phyloP scores from a whole-genome alignment of 108 stramenopile genomes.

The Discostella stelligeroides region DNA sequence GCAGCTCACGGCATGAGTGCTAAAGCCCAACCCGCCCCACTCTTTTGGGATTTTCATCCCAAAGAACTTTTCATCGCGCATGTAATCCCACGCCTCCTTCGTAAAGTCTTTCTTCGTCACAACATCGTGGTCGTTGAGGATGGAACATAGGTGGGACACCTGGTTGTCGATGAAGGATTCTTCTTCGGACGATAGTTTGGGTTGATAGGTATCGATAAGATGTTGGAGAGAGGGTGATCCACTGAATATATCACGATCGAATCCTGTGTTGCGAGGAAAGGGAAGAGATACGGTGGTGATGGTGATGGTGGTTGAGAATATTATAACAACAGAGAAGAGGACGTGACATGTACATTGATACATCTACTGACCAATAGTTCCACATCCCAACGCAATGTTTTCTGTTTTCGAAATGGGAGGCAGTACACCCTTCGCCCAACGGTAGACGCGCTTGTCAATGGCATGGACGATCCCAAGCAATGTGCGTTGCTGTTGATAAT shows the following conservation, averaged over 20 bases:
- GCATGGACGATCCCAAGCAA: constrained; percentile 76
- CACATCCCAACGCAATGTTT: constrained; percentile 95
- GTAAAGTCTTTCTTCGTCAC: constrained; percentile 82
- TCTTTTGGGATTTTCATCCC: constrained; percentile 96
- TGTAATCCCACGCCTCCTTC: constrained; percentile 93
- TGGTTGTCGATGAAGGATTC: constrained; percentile 89
- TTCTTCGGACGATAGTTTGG: constrained; percentile 75
- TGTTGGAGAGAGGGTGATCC: constrained; percentile 89
- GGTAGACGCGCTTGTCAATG: constrained; percentile 83
- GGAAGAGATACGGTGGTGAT: neutral
- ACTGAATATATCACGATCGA: constrained; percentile 95
- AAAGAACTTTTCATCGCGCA: constrained; percentile 94
- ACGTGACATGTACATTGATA: neutral
- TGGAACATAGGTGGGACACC: constrained; percentile 84
- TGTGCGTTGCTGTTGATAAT: constrained; percentile 58
- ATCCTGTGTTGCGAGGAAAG: constrained; percentile 44
- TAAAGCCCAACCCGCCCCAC: constrained; percentile 96
- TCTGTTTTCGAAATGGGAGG: constrained; percentile 95
- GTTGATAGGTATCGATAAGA: constrained; percentile 89
- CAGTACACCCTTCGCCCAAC: constrained; percentile 88
- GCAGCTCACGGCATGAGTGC: constrained; percentile 89
- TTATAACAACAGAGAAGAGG: neutral
- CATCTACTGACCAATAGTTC: constrained; percentile 84
- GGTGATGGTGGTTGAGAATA: too few relatives aligned
- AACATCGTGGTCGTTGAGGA: constrained; percentile 94